A percentile compares a stretch with the other conserved stretches of the same genome.
Evolutionary conservation across 345 rosid genomes (phyloP).

Genomic region (Litchi chinensis): DNA sequence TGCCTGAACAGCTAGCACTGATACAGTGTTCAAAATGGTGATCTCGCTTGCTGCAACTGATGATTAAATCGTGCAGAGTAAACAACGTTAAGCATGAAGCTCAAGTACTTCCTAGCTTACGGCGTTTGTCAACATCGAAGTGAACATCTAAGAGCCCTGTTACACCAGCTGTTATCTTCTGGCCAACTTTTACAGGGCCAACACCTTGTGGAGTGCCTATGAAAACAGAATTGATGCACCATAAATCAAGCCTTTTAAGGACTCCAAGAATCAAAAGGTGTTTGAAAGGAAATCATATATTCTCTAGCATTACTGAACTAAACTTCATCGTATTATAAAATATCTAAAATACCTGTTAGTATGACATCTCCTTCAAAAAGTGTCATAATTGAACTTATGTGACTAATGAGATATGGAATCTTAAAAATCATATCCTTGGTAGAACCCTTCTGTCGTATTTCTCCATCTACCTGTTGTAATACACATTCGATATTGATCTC

Average conservation of each 20-base stretch:
- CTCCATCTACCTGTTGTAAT: slow-evolving; percentile 67
- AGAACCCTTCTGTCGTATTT: slow-evolving; percentile 73
- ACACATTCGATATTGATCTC: slow-evolving; percentile 15
- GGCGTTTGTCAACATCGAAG: slow-evolving; percentile 59
- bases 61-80: neutral
- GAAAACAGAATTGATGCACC: slow-evolving; percentile 15
- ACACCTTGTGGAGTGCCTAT: slow-evolving; percentile 93
- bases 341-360: slow-evolving; percentile 61
- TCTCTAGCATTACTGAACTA: neutral
- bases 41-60: slow-evolving; percentile 5
- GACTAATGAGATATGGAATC: slow-evolving; percentile 82
- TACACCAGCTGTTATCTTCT: slow-evolving; percentile 84
- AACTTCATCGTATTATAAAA: neutral
- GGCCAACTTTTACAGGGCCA: slow-evolving; percentile 88
- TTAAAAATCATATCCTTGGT: slow-evolving; percentile 88
- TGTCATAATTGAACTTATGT: slow-evolving; percentile 89
- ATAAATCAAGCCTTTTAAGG: neutral
- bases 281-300: neutral
- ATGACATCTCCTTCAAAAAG: slow-evolving; percentile 88
- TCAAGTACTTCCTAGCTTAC: slow-evolving; percentile 39
- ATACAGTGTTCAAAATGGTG: neutral
- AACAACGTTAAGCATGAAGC: neutral
- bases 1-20: neutral
- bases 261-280: neutral
- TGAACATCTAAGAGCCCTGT: slow-evolving; percentile 69